Conservation (phyloP, 805 yeast genomes). For the Nakazawaea molendinolei region DNA sequence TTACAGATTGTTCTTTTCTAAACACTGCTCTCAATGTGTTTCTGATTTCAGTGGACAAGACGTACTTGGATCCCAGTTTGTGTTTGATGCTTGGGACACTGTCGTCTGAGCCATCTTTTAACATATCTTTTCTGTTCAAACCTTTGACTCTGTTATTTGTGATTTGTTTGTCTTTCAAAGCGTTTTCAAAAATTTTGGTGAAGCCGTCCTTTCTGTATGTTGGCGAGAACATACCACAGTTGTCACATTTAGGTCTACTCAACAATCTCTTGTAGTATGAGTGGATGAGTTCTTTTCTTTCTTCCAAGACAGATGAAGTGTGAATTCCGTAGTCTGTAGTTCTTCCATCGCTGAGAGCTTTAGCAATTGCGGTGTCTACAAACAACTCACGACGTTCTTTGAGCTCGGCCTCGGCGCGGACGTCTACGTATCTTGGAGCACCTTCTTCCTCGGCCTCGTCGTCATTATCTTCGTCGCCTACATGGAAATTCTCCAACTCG, state of each 20-base stretch:
- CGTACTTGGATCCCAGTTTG: slow-evolving; percentile 74
- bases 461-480: slow-evolving; percentile 27
- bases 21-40: slow-evolving; percentile 73
- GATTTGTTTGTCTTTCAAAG: slow-evolving; percentile 75
- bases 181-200: slow-evolving; percentile 84
- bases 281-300: slow-evolving; percentile 65
- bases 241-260: slow-evolving; percentile 83
- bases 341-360: slow-evolving; percentile 72
- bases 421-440: slow-evolving; percentile 22
- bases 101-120: slow-evolving; percentile 31
- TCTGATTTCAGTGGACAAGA: slow-evolving; percentile 81
- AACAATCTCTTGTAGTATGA: slow-evolving; percentile 70
- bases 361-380: slow-evolving; percentile 64
- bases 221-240: slow-evolving; percentile 95
- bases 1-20: slow-evolving; percentile 58
- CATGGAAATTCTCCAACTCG: slow-evolving; percentile 59
- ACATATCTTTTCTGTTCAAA: slow-evolving; percentile 62
- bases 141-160: slow-evolving; percentile 83
- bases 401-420: slow-evolving; percentile 38
- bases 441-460: slow-evolving; percentile 39
- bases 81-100: slow-evolving; percentile 47
- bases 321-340: slow-evolving; percentile 59
- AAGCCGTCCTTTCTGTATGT: slow-evolving; percentile 91
- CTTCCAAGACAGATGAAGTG: slow-evolving; percentile 83
- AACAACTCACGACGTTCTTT: slow-evolving; percentile 56